A percentile compares a stretch with the other conserved stretches of the same genome.
phyloP scores from a whole-genome alignment of 164 flowering plant species.

The Aristolochia contorta region DNA sequence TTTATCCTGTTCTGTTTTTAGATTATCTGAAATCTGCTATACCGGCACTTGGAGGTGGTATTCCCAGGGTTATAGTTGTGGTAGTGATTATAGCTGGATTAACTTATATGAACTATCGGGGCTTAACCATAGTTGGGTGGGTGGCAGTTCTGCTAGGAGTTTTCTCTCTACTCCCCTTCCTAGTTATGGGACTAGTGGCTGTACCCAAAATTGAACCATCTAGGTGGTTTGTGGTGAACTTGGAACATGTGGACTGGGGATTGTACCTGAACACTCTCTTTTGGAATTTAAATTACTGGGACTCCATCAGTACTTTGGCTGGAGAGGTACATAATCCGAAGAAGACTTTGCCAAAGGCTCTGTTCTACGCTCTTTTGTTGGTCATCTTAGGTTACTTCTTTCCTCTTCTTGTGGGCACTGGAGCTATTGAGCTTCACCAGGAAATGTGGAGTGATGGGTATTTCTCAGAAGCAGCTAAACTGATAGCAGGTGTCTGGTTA shows the following conservation, averaged over 20 bases:
- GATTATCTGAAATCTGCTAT: conserved; percentile 6
- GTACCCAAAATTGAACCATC: conserved; percentile 5
- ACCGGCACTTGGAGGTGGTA: conserved; percentile 4
- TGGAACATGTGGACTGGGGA: conserved; percentile 6
- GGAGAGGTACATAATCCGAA: conserved; percentile 7
- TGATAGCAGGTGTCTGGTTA: conserved; percentile 8
- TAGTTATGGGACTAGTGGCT: conserved; percentile 4
- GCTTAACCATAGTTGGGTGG: conserved; percentile 8
- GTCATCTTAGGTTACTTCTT: conserved; percentile 6
- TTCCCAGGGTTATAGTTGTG: conserved; percentile 4
- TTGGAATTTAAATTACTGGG: conserved; percentile 12
- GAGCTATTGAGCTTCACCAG: conserved; percentile 5
- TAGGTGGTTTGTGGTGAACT: conserved; percentile 6
- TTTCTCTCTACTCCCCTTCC: conserved; percentile 4
- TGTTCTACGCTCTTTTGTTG: conserved; percentile 6
- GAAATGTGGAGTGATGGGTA: conserved; percentile 10
- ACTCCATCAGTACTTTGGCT: conserved; percentile 9
- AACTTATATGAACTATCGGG: conserved; percentile 8
- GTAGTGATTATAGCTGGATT: conserved; percentile 1
- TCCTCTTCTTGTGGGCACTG: conserved; percentile 8
- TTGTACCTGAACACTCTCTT: conserved; percentile 9
- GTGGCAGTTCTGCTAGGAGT: conserved; percentile 2
- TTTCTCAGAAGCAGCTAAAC: conserved; percentile 4
- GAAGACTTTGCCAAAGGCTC: conserved; percentile 9
- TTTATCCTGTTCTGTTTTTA: conserved; percentile 9